These are phyloP conservation scores for Phytopythium vexans DNA, from an alignment of 352 stramenopile species.

Conservation along the genomic window DNA sequence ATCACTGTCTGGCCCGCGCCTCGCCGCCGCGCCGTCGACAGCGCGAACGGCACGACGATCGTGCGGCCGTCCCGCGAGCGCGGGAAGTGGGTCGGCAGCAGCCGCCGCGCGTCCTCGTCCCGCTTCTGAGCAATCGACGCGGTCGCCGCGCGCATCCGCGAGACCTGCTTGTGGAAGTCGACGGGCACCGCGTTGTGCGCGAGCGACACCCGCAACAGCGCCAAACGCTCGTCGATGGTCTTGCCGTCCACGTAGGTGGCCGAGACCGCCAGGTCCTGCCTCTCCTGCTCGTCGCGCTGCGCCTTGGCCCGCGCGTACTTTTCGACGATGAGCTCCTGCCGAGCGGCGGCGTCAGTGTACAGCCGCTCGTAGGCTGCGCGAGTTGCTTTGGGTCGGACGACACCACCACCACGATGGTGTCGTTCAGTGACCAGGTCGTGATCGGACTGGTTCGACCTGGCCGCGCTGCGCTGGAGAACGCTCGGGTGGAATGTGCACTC, in stretches of 20 bases:
- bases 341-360: slow-evolving; percentile 50
- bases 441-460: too few species aligned
- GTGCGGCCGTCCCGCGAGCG: slow-evolving; percentile 34
- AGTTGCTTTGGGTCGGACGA: too few species aligned
- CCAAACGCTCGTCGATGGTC: slow-evolving; percentile 45
- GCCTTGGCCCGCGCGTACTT: slow-evolving; percentile 36
- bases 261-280: slow-evolving; percentile 31
- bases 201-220: slow-evolving; percentile 33
- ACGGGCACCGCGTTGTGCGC: slow-evolving; percentile 40
- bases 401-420: too few species aligned
- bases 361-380: slow-evolving; percentile 38
- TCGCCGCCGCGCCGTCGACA: slow-evolving; percentile 20
- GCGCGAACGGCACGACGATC: slow-evolving; percentile 37
- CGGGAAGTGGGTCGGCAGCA: slow-evolving; percentile 29
- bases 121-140: slow-evolving; percentile 26
- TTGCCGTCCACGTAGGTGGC: slow-evolving; percentile 49
- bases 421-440: too few species aligned
- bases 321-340: slow-evolving; percentile 36
- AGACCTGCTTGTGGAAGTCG: slow-evolving; percentile 53
- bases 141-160: slow-evolving; percentile 36
- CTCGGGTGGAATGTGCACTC: slow-evolving; percentile 55
- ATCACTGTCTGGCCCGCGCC: too few species aligned
- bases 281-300: slow-evolving; percentile 39
- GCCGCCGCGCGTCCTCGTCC: slow-evolving; percentile 21
- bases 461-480: slow-evolving; percentile 10